A percentile compares a stretch with the other conserved stretches of the same genome.
phyloP scores from a whole-genome alignment of 371 early-diverging fungal species.

The Nematocida displodere region DNA sequence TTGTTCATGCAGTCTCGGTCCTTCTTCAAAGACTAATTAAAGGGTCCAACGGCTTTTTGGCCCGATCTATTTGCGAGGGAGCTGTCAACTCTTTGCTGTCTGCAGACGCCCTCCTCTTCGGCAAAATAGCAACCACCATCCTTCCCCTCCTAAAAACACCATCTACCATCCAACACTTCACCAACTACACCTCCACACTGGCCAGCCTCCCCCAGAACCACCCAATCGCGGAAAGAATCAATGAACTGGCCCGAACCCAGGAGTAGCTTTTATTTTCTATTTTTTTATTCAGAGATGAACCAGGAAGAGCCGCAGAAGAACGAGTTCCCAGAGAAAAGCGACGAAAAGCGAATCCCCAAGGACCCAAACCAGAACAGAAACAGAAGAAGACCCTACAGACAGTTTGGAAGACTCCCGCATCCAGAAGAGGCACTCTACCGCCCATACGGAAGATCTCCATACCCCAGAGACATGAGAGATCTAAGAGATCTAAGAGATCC shows the following conservation, averaged over 20 bases:
- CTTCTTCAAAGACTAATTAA: not conserved
- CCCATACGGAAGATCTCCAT: not conserved
- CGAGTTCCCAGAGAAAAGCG: not conserved
- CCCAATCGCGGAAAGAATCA: no score
- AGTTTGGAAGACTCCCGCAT: not conserved
- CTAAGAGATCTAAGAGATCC: not conserved
- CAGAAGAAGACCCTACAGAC: constrained; percentile 17
- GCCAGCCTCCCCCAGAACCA: not conserved
- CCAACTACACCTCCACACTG: not conserved
- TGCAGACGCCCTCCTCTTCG: constrained; percentile 6
- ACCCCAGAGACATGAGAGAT: not conserved
- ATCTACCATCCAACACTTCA: not conserved
- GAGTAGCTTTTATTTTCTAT: constrained; percentile 47
- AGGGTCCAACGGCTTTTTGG: no score
- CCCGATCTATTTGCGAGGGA: not conserved
- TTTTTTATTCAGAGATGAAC: constrained; percentile 35
- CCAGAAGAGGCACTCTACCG: constrained; percentile 19
- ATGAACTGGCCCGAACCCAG: no score
- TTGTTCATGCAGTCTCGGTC: not conserved
- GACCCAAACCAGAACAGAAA: not conserved
- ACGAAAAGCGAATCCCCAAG: not conserved
- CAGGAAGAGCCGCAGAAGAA: not conserved
- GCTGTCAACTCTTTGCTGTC: constrained; percentile 28
- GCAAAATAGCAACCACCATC: not conserved
- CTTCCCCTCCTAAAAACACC: not conserved